Evolutionary conservation across 768 basidiomycete genomes (phyloP), one percentile per base, ranked within the genome.

Genomic region (Lentinula aciculospora): DNA sequence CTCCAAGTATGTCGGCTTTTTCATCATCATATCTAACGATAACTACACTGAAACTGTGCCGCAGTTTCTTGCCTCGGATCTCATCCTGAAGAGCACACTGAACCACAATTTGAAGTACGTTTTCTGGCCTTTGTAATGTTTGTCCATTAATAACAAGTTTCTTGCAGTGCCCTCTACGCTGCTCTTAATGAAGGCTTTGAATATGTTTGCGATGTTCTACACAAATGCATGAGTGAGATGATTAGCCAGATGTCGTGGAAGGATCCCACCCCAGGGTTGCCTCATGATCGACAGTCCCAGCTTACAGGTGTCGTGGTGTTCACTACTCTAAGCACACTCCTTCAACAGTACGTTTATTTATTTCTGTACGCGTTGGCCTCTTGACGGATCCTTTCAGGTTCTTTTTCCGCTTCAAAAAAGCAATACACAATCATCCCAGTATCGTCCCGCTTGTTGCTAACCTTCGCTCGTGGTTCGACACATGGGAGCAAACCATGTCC

Each of bases 21-120:
- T 17, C 17, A 13, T 13, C 40, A 31, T 28, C 6, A 25, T 62
- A 55, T 3, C 39, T 44, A 2, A 58, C 15, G 21, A 31, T 31
- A 36, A 19, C 28, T 40, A 31, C 29, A 12, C 23, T 45, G 9
- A 42, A 17, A 53, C 32, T 29, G 7, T 46, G 23, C 45, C 37
- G 7, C 42, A 86, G 83, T 85, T 84, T 64, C 67, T 83, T 39
- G 76, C 85, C 0, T 85, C 85, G 8, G 79, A 82, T 19, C 77
- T 79, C 48, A 76, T 87, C 6, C 64, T 85, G 37, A 82, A 82
- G 66, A 56, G 23, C 13, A 56, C 54, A 8, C 51, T 53, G 19
- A 31, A 53, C 51, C 51, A 63, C 50, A 42, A 65, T 32, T 58
- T 69, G 44, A 62, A 81, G 68, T 37, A 81, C 85, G 85, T 86